Evolutionary conservation across 305 asterid species (phyloP), one percentile per base, ranked within the genome.

Genomic region (Fraxinus floribunda): DNA sequence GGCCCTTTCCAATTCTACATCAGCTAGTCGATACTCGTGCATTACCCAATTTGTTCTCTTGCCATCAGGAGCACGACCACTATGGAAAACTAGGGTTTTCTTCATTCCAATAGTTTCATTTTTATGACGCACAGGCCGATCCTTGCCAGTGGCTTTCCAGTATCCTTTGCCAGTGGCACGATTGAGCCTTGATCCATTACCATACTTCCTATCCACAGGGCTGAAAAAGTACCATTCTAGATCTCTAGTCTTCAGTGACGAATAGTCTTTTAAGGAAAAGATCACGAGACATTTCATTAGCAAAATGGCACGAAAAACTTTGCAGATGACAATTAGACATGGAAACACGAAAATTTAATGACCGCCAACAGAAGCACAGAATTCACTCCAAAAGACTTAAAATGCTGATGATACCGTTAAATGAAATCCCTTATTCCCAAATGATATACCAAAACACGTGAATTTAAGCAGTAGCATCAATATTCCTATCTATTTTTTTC

Each of bases 141-240:
- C 94, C 84, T 90, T 89, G 52, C 94, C 91, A 1, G 94, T 90
- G 2, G 94, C 92, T 79, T 90, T 90, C 94, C 94, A 90, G 38
- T 90, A 90, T 15, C 94, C 94, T 79, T 86, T 76, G 34, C 92
- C 92, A 30, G 94, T 90, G 68, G 92, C 94, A 3, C 94, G 92
- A 79, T 90, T 90, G 72, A 89, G 85, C 20, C 92, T 87, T 35
- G 92, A 90, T 52, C 94, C 92, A 68, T 89, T 90, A 15, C 94
- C 92, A 18, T 90, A 90, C 86, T 90, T 90, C 83, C 86, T 88
- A 82, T 90, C 94, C 82, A 90, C 92, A 0, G 92, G 90, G 85
- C 94, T 90, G 75, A 90, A 90, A 57, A 90, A 90, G 87, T 89
- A 90, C 94, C 94, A 90, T 79, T 90, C 94, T 0, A 86, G 89